A percentile compares a stretch with the other conserved stretches of the same genome.
These are phyloP conservation scores for Ceratocystis papillata DNA, from an alignment of 2,329 filamentous ascomycete species.

Conservation along the genomic window DNA sequence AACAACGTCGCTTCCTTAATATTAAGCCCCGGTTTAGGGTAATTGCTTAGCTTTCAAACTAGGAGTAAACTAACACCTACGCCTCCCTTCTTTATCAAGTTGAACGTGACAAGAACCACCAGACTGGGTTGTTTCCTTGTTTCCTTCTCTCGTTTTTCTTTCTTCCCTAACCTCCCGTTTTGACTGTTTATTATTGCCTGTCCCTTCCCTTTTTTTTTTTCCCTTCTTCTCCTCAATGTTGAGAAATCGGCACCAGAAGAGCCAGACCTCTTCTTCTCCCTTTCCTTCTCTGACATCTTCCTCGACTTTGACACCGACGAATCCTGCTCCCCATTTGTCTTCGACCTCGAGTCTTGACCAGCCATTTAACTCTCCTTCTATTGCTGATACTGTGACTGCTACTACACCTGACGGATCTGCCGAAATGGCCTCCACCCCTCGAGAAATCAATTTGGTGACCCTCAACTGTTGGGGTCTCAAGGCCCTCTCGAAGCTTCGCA, in stretches of 20 bases:
- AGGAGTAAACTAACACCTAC: background rate
- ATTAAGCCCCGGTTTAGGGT: slow-evolving; percentile 4
- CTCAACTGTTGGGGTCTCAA: slow-evolving; percentile 98
- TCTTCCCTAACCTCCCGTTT: background rate
- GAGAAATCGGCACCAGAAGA: slow-evolving; percentile 22
- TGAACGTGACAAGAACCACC: background rate
- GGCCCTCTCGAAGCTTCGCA: slow-evolving; percentile 66
- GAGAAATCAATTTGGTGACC: slow-evolving; percentile 67
- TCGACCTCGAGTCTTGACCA: slow-evolving; percentile 10
- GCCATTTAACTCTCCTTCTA: slow-evolving; percentile 14
- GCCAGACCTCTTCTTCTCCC: slow-evolving; percentile 18
- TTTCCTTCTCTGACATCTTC: slow-evolving; percentile 4
- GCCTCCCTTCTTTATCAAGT: background rate
- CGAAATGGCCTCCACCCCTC: slow-evolving; percentile 26
- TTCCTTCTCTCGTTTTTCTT: background rate
- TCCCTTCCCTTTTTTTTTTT: slow-evolving; percentile 2
- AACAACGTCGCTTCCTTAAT: slow-evolving; percentile 6
- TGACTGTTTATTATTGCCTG: slow-evolving; percentile 2
- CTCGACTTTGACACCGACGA: slow-evolving; percentile 11
- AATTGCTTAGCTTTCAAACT: background rate
- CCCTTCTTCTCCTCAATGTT: slow-evolving; percentile 8
- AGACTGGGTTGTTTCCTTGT: slow-evolving; percentile 9
- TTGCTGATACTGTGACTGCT: background rate
- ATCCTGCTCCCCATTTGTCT: background rate
- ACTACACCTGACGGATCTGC: slow-evolving; percentile 32